Evolutionary conservation across 2,329 filamentous ascomycete genomes (phyloP).

Genomic region (Penicillium sp.): DNA sequence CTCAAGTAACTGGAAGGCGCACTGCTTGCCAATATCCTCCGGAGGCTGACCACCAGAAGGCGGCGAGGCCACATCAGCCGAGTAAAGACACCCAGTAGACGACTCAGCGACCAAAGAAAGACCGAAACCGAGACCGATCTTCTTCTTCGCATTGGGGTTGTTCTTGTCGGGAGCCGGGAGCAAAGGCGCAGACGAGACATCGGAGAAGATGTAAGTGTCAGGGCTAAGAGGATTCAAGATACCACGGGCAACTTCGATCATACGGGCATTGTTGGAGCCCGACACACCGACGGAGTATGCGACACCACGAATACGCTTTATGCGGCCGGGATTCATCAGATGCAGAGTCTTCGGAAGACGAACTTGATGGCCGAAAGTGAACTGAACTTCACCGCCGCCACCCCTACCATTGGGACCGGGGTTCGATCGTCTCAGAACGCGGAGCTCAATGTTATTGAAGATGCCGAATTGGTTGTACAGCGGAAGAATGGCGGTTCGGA

Average conservation of each 20-base stretch:
- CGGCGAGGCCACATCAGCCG: constrained; percentile 72
- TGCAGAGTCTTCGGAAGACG: constrained; percentile 91
- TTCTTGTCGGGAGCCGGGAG: constrained; percentile 67
- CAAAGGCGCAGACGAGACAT: constrained; percentile 58
- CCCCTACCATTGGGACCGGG: constrained; percentile 68
- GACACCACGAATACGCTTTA: constrained; percentile 86
- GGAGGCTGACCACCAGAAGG: constrained; percentile 75
- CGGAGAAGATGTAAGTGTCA: constrained; percentile 84
- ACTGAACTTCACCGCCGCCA: constrained; percentile 86
- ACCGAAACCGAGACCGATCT: constrained; percentile 84
- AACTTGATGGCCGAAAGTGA: constrained; percentile 90
- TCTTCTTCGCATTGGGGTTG: constrained; percentile 51
- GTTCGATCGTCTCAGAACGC: constrained; percentile 75
- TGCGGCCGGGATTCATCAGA: constrained; percentile 72
- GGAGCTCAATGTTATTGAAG: constrained; percentile 74
- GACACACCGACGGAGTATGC: constrained; percentile 90
- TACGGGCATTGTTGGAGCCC: constrained; percentile 86
- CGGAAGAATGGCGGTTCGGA: constrained; percentile 87
- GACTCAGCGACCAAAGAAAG: constrained; percentile 87
- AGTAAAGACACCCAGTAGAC: constrained; percentile 80
- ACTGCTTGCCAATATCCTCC: constrained; percentile 83
- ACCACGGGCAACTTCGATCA: constrained; percentile 86
- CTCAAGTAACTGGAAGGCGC: constrained; percentile 85
- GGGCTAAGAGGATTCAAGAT: constrained; percentile 79
- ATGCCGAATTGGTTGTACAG: constrained; percentile 90